Percentiles rank a stretch among this genome's conserved stretches.
Evolutionary conservation across 768 basidiomycete species (phyloP).

Genomic region (Nidula microcarpa): DNA sequence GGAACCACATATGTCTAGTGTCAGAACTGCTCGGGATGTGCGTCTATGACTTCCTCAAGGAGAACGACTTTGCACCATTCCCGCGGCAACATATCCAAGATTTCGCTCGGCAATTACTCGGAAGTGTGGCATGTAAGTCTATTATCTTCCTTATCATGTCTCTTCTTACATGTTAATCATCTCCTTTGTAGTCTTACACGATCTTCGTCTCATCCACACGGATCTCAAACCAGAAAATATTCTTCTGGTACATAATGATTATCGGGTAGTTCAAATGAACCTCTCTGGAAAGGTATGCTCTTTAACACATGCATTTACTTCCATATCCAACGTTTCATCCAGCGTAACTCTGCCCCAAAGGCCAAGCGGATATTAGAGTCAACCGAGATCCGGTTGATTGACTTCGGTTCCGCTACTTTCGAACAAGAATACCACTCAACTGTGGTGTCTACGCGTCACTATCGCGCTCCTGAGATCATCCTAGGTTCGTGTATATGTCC

Average conservation of each 20-base stretch:
- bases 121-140: constrained; percentile 88
- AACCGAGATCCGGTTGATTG: constrained; percentile 93
- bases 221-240: constrained; percentile 99
- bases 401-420: constrained; percentile 98
- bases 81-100: constrained; percentile 95
- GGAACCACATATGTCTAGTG: constrained; percentile 96
- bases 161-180: constrained; percentile 12
- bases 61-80: constrained; percentile 95
- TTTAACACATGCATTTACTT: constrained; percentile 4
- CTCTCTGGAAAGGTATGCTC: constrained; percentile 61
- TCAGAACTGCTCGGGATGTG: constrained; percentile 96
- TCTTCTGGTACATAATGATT: constrained; percentile 84
- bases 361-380: constrained; percentile 77
- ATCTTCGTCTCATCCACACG: constrained; percentile 89
- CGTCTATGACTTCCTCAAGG: constrained; percentile 98
- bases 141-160: constrained; percentile 2
- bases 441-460: constrained; percentile 97
- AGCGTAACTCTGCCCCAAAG: constrained; percentile 67
- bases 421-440: constrained; percentile 98
- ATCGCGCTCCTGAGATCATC: constrained; percentile 98
- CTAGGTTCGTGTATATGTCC: constrained; percentile 58
- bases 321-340: constrained; percentile 10
- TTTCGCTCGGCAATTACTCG: constrained; percentile 88
- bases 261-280: constrained; percentile 54
- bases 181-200: constrained; percentile 71